Percentiles rank a stretch among this genome's conserved stretches.
Conservation (phyloP, 768 basidiomycete genomes). For the Coprinellus micaceus region DNA sequence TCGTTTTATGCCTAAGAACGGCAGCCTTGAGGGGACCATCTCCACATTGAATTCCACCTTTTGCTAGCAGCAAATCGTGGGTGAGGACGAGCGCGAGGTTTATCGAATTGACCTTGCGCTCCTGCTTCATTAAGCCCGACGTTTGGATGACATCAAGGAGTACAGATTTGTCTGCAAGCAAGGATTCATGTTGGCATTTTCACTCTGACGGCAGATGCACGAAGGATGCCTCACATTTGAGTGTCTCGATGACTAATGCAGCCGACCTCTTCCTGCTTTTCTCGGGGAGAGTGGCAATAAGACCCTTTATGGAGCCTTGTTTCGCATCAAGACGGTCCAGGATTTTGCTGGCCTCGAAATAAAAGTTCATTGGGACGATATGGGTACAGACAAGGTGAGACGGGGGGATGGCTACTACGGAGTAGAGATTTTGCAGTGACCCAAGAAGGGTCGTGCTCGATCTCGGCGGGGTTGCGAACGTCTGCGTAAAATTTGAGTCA, state of each 20-base stretch:
- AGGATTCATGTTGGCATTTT: constrained; percentile 13
- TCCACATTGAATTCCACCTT: constrained; percentile 86
- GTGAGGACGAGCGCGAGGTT: constrained; percentile 83
- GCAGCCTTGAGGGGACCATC: constrained; percentile 90
- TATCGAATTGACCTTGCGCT: constrained; percentile 71
- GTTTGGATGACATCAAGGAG: constrained; percentile 65
- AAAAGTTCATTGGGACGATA: constrained; percentile 80
- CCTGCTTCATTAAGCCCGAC: constrained; percentile 67
- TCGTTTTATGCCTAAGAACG: constrained; percentile 82
- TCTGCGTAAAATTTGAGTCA: background rate
- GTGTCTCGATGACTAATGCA: constrained; percentile 88
- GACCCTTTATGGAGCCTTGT: constrained; percentile 88
- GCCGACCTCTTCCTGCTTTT: constrained; percentile 74
- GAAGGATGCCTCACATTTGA: constrained; percentile 72
- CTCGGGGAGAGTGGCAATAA: constrained; percentile 69
- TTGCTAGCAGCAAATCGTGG: constrained; percentile 82
- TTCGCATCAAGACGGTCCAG: constrained; percentile 85
- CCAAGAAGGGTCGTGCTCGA: constrained; percentile 3
- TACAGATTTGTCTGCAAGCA: constrained; percentile 70
- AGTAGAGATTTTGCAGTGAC: too few species aligned
- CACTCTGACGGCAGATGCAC: constrained; percentile 2
- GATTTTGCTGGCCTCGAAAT: constrained; percentile 82
- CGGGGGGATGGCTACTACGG: constrained; percentile 6
- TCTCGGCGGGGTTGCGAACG: background rate
- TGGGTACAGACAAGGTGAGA: constrained; percentile 25